Evolutionary conservation across 2,329 filamentous ascomycete genomes (phyloP).

Genomic region (Epichloe gansuensis): DNA sequence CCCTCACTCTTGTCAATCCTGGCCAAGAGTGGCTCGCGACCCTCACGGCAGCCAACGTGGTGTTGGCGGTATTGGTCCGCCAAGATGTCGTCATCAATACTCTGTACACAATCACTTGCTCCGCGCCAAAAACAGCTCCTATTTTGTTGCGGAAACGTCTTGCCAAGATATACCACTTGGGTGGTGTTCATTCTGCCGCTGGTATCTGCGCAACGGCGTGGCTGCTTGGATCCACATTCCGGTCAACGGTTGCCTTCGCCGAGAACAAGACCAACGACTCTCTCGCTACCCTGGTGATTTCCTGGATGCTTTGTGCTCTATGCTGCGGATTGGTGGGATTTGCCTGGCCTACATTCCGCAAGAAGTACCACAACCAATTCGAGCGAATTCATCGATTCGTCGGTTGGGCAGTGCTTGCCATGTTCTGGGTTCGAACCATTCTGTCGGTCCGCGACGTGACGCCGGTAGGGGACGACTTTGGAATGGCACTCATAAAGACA

Average conservation of each 20-base stretch:
- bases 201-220: conserved; percentile 36
- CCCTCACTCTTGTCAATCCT: conserved; percentile 24
- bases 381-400: conserved; percentile 60
- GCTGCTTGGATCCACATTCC: conserved; percentile 31
- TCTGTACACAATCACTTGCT: conserved; percentile 33
- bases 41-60: conserved; percentile 35
- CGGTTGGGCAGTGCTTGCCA: conserved; percentile 52
- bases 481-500: conserved; percentile 22
- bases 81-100: conserved; percentile 41
- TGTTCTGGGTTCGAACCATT: conserved; percentile 53
- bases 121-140: conserved; percentile 31
- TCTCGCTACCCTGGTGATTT: conserved; percentile 32
- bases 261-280: conserved; percentile 22
- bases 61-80: conserved; percentile 36
- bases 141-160: conserved; percentile 33
- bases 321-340: conserved; percentile 46
- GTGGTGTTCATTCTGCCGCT: conserved; percentile 37
- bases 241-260: conserved; percentile 22
- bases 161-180: conserved; percentile 39
- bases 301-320: conserved; percentile 44
- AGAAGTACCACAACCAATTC: conserved; percentile 53
- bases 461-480: conserved; percentile 20
- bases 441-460: conserved; percentile 36
- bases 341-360: conserved; percentile 51
- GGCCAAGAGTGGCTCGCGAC: conserved; percentile 26